phyloP scores from a whole-genome alignment of 139 green algal genomes.

The Penium margaritaceum region DNA sequence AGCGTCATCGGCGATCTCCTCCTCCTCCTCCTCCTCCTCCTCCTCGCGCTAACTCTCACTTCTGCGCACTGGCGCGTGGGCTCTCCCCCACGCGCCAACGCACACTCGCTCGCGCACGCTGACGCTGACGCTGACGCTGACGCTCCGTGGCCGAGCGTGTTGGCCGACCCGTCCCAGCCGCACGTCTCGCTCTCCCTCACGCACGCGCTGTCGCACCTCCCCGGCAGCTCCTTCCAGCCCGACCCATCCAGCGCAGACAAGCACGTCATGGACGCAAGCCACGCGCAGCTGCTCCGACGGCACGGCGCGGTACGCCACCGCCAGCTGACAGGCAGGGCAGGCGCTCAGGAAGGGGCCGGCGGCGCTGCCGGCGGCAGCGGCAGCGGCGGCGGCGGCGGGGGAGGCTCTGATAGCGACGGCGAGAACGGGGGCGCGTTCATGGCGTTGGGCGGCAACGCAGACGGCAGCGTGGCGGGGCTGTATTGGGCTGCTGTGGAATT shows the following conservation, averaged over 20 bases:
- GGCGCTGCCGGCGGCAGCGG: background rate
- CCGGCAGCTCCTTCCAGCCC: constrained; percentile 6
- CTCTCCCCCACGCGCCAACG: too few relatives aligned
- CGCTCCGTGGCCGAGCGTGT: too few relatives aligned
- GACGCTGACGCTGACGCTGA: too few relatives aligned
- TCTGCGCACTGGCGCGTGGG: too few relatives aligned
- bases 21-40: too few relatives aligned
- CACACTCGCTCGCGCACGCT: too few relatives aligned
- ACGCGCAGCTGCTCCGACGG: background rate
- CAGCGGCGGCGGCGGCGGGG: background rate
- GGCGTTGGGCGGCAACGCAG: background rate
- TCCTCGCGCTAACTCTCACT: too few relatives aligned
- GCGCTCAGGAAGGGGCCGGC: background rate
- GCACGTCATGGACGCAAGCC: constrained; percentile 1
- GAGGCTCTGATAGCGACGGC: too few relatives aligned
- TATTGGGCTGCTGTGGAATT: constrained; percentile 22
- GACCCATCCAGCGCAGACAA: background rate
- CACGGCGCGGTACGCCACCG: too few relatives aligned
- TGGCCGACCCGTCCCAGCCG: too few relatives aligned
- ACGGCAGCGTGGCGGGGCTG: background rate
- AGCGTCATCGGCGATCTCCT: too few relatives aligned
- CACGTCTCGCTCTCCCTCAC: constrained; percentile 6
- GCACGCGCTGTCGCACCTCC: background rate
- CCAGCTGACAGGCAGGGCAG: too few relatives aligned
- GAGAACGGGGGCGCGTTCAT: background rate